Evolutionary conservation across 139 green algal species (phyloP).

Genomic region (Micromonas pusilla): DNA sequence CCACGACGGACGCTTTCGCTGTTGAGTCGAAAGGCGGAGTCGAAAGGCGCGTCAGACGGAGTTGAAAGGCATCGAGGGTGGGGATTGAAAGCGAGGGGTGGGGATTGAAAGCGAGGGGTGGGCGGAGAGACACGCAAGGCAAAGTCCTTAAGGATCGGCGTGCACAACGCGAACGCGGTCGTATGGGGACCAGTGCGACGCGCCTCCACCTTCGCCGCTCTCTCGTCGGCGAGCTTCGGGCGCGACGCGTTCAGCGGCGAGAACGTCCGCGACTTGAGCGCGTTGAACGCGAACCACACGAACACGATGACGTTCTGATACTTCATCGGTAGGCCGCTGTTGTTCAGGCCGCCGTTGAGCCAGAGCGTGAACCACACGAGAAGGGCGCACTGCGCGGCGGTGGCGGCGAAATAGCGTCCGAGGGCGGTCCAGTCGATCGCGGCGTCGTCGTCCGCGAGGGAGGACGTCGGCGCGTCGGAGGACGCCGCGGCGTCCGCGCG

Average conservation of each 20-base stretch:
- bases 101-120: too few relatives aligned
- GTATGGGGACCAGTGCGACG: too few relatives aligned
- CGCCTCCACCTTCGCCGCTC: background rate
- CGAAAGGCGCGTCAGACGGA: too few relatives aligned
- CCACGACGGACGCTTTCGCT: slow-evolving; percentile 16
- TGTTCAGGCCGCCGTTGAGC: background rate
- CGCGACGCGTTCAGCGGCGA: slow-evolving; percentile 15
- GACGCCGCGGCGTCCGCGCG: too few relatives aligned
- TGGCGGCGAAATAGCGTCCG: background rate
- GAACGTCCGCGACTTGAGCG: slow-evolving; percentile 7
- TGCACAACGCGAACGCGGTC: too few relatives aligned
- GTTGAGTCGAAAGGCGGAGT: too few relatives aligned
- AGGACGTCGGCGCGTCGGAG: too few relatives aligned
- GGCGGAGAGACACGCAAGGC: too few relatives aligned
- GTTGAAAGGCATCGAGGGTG: too few relatives aligned
- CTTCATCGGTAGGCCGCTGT: background rate
- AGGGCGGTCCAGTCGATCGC: background rate
- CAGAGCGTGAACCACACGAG: background rate
- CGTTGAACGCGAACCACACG: background rate
- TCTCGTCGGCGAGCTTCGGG: slow-evolving; percentile 5
- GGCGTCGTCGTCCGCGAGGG: background rate
- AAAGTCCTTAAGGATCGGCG: too few relatives aligned
- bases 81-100: too few relatives aligned
- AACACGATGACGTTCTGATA: slow-evolving; percentile 5
- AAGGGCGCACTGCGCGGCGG: background rate